Conservation (phyloP, 2,329 filamentous ascomycete species). For the Lecanicillium sp. region DNA sequence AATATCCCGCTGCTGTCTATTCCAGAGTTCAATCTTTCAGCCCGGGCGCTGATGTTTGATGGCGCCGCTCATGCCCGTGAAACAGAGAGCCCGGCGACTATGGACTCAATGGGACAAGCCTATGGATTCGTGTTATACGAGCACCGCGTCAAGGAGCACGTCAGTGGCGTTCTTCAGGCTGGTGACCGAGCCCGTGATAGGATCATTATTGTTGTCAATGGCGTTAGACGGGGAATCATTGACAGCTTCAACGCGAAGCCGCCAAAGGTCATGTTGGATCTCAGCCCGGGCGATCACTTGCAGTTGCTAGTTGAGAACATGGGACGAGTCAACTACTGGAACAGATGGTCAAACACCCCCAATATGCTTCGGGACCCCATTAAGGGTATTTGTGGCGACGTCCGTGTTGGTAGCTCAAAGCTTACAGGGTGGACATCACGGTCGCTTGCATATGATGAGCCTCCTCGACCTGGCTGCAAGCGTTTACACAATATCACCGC, state of each 20-base stretch:
- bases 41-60: conserved; percentile 33
- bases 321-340: conserved; percentile 41
- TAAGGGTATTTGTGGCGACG: conserved; percentile 40
- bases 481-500: background rate
- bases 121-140: conserved; percentile 40
- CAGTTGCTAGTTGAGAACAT: conserved; percentile 44
- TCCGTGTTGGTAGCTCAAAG: conserved; percentile 29
- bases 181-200: conserved; percentile 40
- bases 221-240: conserved; percentile 34
- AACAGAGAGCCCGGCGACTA: conserved; percentile 21
- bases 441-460: background rate
- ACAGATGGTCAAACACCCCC: conserved; percentile 15
- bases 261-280: conserved; percentile 28
- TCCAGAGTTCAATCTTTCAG: conserved; percentile 31
- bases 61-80: conserved; percentile 21
- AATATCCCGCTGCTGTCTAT: conserved; percentile 28
- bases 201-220: conserved; percentile 42
- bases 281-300: conserved; percentile 34
- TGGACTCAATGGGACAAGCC: conserved; percentile 40
- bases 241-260: conserved; percentile 38
- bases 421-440: background rate
- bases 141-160: conserved; percentile 22
- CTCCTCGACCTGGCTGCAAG: background rate
- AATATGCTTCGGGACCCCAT: conserved; percentile 32
- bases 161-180: conserved; percentile 29